Conservation (phyloP, 345 rosid genomes). For the Hypericum perforatum region DNA sequence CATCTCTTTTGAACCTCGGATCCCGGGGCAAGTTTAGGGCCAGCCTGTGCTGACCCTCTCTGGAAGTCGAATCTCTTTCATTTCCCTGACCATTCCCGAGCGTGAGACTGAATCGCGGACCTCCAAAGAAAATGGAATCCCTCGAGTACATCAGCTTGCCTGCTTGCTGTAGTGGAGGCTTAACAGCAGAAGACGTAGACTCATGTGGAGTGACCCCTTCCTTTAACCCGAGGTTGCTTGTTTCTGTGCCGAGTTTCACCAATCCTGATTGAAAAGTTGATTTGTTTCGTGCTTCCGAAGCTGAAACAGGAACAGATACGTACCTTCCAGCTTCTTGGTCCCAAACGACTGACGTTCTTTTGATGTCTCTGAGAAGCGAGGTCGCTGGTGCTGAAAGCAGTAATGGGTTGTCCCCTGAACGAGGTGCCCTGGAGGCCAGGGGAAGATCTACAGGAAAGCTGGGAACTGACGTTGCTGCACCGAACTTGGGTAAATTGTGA, state of each 20-base stretch:
- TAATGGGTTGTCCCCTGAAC: slow-evolving; percentile 35
- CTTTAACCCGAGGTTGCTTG: slow-evolving; percentile 32
- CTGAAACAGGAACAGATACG: slow-evolving; percentile 63
- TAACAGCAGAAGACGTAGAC: slow-evolving; percentile 34
- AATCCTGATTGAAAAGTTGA: slow-evolving; percentile 31
- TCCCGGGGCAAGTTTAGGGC: slow-evolving; percentile 58
- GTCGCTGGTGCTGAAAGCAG: slow-evolving; percentile 57
- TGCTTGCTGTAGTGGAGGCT: slow-evolving; percentile 37
- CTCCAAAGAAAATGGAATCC: slow-evolving; percentile 91
- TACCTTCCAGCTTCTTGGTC: slow-evolving; percentile 96
- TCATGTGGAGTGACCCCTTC: slow-evolving; percentile 35
- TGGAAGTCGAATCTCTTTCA: slow-evolving; percentile 32
- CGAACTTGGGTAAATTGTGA: slow-evolving; percentile 34
- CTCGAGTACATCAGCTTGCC: slow-evolving; percentile 82
- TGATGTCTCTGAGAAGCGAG: slow-evolving; percentile 81
- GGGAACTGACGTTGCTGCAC: slow-evolving; percentile 26
- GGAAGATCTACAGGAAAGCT: slow-evolving; percentile 38
- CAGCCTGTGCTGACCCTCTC: slow-evolving; percentile 56
- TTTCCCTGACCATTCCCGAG: slow-evolving; percentile 47
- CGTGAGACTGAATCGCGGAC: slow-evolving; percentile 67
- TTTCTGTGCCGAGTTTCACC: slow-evolving; percentile 35
- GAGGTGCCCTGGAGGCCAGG: slow-evolving; percentile 26
- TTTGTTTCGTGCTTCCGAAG: slow-evolving; percentile 56
- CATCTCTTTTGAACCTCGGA: slow-evolving; percentile 76
- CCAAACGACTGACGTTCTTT: slow-evolving; percentile 82